Evolutionary conservation across 106 monocot species (phyloP), one percentile per base, ranked within the genome.

Genomic region (Phalaenopsis aphrodite): DNA sequence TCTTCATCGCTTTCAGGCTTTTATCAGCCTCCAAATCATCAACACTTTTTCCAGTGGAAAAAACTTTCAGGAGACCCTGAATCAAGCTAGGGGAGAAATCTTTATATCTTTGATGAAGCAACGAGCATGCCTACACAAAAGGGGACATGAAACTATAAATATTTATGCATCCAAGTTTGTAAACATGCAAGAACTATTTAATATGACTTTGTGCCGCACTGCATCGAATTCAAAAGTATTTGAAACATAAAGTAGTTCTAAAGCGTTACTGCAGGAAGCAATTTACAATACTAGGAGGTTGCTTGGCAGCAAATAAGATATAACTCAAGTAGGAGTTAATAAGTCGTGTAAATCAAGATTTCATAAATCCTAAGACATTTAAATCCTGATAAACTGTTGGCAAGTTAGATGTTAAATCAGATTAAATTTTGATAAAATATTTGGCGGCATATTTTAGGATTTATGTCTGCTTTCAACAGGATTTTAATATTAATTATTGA

Each of bases 81-180:
- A 89, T 79, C 82, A 97, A 87, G 82, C 86, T 92, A 75, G 92
- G 89, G 14, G 97, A 94, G 80, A 97, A 97, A 52, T 97, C 97
- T 75, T 81, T 92, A 92, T 92, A 97, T 82, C 97, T 90, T 81
- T 97, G 97, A 88, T 97, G 97, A 66, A 97, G 90, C 82, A 97
- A 88, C 42, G 97, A 97, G 79, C 94, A 97, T 41, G 76, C 75
- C 80, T 77, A 39, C 68, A 52, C 71, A 82, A 55, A n/a, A 37
- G 37, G 41, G 3, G 49, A 55, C 14, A n/a, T 12, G 3, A 77
- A 64, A 41, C 61, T 6, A 72, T 23, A 1, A 68, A 68, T 30
- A 36, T 68, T 68, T 7, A 8, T 37, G 36, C 68, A 68, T 68
- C 37, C 68, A 11, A 5, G 68, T 68, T 68, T 11, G 68, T 11